A percentile compares a stretch with the other conserved stretches of the same genome.
These are phyloP conservation scores for Penicillium sp. DNA, from an alignment of 2,329 filamentous ascomycete species.

Conservation along the genomic window DNA sequence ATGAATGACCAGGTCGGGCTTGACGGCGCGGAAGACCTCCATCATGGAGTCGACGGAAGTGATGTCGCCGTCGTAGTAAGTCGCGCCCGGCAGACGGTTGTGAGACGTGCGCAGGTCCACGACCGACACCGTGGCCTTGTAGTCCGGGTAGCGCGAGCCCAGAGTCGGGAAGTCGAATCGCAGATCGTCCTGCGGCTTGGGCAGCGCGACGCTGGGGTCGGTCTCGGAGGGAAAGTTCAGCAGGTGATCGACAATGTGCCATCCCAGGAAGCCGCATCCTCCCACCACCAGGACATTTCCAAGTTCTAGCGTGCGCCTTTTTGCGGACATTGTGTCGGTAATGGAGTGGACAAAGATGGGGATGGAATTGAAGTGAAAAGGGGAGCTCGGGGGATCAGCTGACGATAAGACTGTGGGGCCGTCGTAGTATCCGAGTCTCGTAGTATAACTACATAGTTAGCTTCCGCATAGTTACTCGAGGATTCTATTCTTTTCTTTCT, in stretches of 20 bases:
- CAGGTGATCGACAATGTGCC: slow-evolving; percentile 72
- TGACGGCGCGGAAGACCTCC: slow-evolving; percentile 59
- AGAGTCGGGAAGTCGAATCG: slow-evolving; percentile 38
- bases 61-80: slow-evolving; percentile 74
- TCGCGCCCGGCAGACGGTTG: slow-evolving; percentile 60
- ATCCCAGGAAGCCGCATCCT: slow-evolving; percentile 78
- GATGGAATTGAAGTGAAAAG: slow-evolving; percentile 14
- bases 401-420: slow-evolving; percentile 12
- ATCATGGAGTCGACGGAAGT: slow-evolving; percentile 60
- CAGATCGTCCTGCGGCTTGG: slow-evolving; percentile 33
- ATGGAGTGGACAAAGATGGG: background rate
- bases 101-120: slow-evolving; percentile 67
- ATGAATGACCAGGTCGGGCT: slow-evolving; percentile 83
- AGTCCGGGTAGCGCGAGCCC: slow-evolving; percentile 40
- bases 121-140: slow-evolving; percentile 57
- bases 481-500: background rate
- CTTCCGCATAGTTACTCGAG: background rate
- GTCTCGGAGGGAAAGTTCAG: slow-evolving; percentile 55
- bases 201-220: slow-evolving; percentile 37
- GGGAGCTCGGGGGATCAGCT: slow-evolving; percentile 16
- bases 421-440: background rate
- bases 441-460: background rate
- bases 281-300: slow-evolving; percentile 74
- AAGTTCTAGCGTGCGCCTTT: slow-evolving; percentile 44
- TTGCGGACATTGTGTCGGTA: slow-evolving; percentile 26